Evolutionary conservation across 78 protist genomes (phyloP).

Genomic region (Fonticula alba): DNA sequence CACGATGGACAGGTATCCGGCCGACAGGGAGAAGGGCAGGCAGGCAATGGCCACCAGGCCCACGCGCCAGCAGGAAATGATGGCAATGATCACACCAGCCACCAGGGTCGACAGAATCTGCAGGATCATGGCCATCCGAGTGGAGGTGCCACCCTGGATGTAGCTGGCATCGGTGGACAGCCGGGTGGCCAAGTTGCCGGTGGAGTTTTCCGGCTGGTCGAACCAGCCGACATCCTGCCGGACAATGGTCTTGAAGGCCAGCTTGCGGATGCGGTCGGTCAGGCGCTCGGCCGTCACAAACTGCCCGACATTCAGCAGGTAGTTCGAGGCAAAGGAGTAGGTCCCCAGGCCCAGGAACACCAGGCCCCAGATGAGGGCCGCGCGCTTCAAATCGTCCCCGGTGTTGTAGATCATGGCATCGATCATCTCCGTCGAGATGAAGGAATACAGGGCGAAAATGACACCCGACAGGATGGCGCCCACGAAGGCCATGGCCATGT

Average conservation of each 20-base stretch:
- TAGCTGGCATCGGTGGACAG: slow-evolving; percentile 41
- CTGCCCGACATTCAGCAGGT: too few species aligned
- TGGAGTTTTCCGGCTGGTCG: slow-evolving; percentile 25
- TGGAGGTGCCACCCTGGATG: slow-evolving; percentile 34
- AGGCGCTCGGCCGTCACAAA: slow-evolving; percentile 9
- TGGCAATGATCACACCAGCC: slow-evolving; percentile 32
- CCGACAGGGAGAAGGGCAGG: slow-evolving; percentile 3
- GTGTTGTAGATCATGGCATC: too few species aligned
- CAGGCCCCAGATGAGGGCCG: too few species aligned
- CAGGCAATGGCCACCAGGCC: slow-evolving; percentile 32
- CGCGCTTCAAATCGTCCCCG: too few species aligned
- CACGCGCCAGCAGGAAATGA: slow-evolving; percentile 22
- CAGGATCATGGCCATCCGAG: slow-evolving; percentile 9
- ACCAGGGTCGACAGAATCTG: slow-evolving; percentile 19
- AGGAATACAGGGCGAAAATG: too few species aligned
- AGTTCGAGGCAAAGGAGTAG: too few species aligned
- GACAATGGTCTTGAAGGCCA: slow-evolving; percentile 13
- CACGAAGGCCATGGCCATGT: too few species aligned
- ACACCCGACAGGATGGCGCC: too few species aligned
- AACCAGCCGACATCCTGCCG: slow-evolving; percentile 36
- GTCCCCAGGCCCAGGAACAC: too few species aligned
- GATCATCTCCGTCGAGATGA: too few species aligned
- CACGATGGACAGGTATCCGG: too few species aligned
- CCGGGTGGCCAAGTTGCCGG: slow-evolving; percentile 30
- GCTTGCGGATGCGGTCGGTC: slow-evolving; percentile 8